A percentile compares a stretch with the other conserved stretches of the same genome.
Conservation (phyloP, 164 flowering plant genomes). For the Vitis riparia region DNA sequence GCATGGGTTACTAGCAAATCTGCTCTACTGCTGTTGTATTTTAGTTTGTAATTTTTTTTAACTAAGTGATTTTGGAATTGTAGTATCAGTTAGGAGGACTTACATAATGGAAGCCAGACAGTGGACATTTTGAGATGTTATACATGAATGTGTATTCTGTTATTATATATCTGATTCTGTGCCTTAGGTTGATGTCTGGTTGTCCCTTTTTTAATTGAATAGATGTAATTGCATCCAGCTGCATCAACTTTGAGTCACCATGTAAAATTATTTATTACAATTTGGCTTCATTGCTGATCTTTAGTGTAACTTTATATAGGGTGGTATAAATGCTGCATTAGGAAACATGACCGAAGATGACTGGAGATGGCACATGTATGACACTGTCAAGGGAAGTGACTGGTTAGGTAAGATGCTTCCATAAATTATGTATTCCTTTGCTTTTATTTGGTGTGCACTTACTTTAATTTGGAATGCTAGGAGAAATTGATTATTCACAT, state of each 20-base stretch:
- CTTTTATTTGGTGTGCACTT: not conserved
- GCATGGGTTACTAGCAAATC: not conserved
- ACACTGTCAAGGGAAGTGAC: conserved; percentile 98
- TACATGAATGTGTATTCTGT: not conserved
- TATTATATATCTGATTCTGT: not conserved
- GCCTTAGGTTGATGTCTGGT: conserved; percentile 2
- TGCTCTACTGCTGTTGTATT: not conserved
- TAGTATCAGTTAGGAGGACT: not conserved
- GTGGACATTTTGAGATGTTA: not conserved
- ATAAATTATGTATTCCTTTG: not conserved
- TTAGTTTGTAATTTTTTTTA: no score
- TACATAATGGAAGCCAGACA: not conserved
- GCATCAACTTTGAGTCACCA: not conserved
- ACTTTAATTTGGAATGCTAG: not conserved
- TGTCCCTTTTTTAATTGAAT: not conserved
- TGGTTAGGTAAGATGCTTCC: conserved; percentile 67
- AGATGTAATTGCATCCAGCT: not conserved
- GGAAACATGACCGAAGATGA: conserved; percentile 99
- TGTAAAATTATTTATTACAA: not conserved
- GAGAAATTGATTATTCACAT: no score
- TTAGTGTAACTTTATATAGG: conserved; percentile 43
- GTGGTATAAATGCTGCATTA: conserved; percentile 98
- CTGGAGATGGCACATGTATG: conserved; percentile 99
- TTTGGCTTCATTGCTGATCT: not conserved
- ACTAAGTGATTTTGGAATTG: no score